A percentile compares a stretch with the other conserved stretches of the same genome.
Evolutionary conservation across 179 eudicot genomes (phyloP).

Genomic region (Corrigiola litoralis): DNA sequence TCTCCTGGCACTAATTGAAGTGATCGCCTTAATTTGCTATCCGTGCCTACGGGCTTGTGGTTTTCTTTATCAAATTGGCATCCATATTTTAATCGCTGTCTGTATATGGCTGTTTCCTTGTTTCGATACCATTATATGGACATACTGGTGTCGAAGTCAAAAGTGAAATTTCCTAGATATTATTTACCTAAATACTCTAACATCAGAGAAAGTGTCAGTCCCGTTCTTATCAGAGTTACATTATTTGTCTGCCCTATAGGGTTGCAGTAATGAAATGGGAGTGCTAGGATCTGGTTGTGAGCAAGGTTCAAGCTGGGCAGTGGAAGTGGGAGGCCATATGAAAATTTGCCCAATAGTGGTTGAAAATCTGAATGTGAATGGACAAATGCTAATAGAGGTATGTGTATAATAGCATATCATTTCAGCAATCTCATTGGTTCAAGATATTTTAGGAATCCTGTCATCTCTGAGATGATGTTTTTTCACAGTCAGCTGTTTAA

Average conservation of each 20-base stretch:
- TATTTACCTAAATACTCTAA: neutral
- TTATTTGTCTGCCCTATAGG: constrained; percentile 29
- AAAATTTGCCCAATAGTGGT: constrained; percentile 72
- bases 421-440: neutral
- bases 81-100: too few relatives aligned
- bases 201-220: too few relatives aligned
- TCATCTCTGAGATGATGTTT: neutral
- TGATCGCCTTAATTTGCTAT: neutral
- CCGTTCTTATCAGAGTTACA: too few relatives aligned
- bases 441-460: neutral
- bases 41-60: too few relatives aligned
- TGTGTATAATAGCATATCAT: neutral
- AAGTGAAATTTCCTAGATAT: too few relatives aligned
- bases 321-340: constrained; percentile 77
- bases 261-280: constrained; percentile 46
- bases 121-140: too few relatives aligned
- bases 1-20: neutral
- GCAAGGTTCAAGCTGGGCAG: constrained; percentile 93
- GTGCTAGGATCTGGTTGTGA: constrained; percentile 41
- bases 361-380: constrained; percentile 66
- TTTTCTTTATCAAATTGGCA: too few relatives aligned
- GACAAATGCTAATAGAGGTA: constrained; percentile 85
- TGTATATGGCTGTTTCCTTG: too few relatives aligned
- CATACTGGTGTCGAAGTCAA: too few relatives aligned
- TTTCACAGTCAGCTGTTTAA: too few relatives aligned